Evolutionary conservation across 305 asterid genomes (phyloP).

Genomic region (Fraxinus ornus): DNA sequence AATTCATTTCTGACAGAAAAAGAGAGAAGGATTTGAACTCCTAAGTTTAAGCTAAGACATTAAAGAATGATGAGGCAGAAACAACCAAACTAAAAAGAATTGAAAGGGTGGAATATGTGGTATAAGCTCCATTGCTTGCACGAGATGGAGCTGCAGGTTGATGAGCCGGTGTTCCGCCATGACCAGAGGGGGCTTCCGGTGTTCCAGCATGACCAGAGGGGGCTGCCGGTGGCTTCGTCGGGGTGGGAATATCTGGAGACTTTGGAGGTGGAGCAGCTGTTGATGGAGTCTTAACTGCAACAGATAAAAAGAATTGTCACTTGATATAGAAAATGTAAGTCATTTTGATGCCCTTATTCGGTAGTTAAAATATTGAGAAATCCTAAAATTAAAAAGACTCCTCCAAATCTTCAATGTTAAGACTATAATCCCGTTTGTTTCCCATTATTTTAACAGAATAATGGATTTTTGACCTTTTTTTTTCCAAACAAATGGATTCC

Average conservation of each 20-base stretch:
- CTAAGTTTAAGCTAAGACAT: not conserved
- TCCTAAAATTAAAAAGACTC: not conserved
- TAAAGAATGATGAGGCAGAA: not conserved
- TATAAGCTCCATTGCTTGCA: not conserved
- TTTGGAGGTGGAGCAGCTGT: constrained; percentile 11
- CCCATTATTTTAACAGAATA: too few relatives aligned
- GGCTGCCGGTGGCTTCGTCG: constrained; percentile 2
- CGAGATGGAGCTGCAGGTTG: constrained; percentile 12
- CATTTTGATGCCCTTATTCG: constrained; percentile 13
- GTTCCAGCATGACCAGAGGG: not conserved
- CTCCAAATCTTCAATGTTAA: not conserved
- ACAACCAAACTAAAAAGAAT: not conserved
- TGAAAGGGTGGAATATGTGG: constrained; percentile 12
- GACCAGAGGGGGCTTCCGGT: not conserved
- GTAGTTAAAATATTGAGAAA: not conserved
- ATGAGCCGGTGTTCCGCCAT: not conserved
- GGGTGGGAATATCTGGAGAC: constrained; percentile 9
- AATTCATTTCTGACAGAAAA: not conserved
- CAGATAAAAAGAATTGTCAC: not conserved
- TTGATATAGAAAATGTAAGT: not conserved
- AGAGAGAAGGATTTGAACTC: not conserved
- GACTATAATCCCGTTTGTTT: too few relatives aligned
- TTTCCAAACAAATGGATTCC: too few relatives aligned
- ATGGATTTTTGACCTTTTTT: too few relatives aligned
- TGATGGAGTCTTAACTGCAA: not conserved